These are phyloP conservation scores for Cryptococcus hybrid DNA, from an alignment of 1,284 basidiomycete species.

Conservation along the genomic window DNA sequence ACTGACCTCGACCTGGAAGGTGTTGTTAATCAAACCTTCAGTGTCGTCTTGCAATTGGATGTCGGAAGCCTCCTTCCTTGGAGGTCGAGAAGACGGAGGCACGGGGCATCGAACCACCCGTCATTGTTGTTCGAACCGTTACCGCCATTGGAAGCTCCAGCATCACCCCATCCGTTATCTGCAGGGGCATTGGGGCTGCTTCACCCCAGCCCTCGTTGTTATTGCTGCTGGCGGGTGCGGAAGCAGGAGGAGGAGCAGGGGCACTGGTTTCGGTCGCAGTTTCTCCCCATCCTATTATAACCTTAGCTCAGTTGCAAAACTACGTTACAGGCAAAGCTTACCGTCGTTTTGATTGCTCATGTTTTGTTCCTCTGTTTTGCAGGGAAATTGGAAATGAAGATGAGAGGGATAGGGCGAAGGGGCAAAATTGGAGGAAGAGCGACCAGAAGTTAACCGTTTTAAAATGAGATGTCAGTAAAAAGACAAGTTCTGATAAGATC, in stretches of 20 bases:
- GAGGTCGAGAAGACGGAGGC: background rate
- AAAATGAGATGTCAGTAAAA: conserved; percentile 19
- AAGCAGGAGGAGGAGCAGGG: background rate
- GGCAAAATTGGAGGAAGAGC: no score
- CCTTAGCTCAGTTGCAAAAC: background rate
- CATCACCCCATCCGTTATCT: conserved; percentile 2
- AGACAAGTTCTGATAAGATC: conserved; percentile 33
- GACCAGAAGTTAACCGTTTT: background rate
- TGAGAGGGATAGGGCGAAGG: no score
- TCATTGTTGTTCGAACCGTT: background rate
- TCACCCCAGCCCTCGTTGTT: background rate
- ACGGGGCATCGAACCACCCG: background rate
- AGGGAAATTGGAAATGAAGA: no score
- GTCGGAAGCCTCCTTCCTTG: background rate
- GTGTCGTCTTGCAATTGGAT: background rate
- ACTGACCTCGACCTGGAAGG: conserved; percentile 44
- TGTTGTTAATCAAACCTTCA: conserved; percentile 37
- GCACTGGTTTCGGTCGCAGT: background rate
- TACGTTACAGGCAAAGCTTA: background rate
- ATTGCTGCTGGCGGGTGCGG: background rate
- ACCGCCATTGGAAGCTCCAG: conserved; percentile 12
- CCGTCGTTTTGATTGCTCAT: conserved; percentile 15
- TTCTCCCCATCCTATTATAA: conserved; percentile 11
- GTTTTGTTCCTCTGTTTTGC: background rate
- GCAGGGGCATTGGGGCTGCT: background rate